Percentiles rank a stretch among this genome's conserved stretches.
Evolutionary conservation across 2,329 filamentous ascomycete genomes (phyloP).

Genomic region (Esteya vermicola): DNA sequence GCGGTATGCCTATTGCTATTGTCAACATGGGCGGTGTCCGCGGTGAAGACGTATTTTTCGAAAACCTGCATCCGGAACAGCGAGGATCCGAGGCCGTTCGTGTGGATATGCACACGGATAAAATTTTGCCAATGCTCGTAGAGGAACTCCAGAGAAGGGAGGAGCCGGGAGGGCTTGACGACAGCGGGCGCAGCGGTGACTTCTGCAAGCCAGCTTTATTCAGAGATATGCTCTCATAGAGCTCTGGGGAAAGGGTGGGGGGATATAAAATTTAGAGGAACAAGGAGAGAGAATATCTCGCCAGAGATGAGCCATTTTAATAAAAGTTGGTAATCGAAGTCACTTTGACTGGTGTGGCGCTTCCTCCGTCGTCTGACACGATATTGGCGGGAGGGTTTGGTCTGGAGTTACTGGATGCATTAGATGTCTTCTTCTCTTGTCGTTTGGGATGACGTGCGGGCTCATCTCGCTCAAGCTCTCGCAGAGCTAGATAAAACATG

Average conservation of each 20-base stretch:
- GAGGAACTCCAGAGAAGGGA: conserved; percentile 27
- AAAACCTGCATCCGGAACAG: conserved; percentile 35
- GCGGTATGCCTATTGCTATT: conserved; percentile 73
- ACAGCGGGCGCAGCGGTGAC: not conserved
- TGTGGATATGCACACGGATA: conserved; percentile 42
- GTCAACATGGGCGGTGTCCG: conserved; percentile 77
- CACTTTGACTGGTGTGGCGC: conserved; percentile 1
- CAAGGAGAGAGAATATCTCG: conserved; percentile 2
- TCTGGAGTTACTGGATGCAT: too few relatives aligned
- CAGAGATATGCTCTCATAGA: conserved; percentile 46
- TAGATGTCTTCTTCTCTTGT: conserved; percentile 23
- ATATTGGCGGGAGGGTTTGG: too few relatives aligned
- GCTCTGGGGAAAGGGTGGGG: too few relatives aligned
- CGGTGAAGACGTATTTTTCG: conserved; percentile 62
- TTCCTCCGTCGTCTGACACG: not conserved
- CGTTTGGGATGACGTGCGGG: conserved; percentile 31
- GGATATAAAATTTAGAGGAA: conserved; percentile 8
- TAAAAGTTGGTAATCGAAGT: conserved; percentile 9
- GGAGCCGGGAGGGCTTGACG: not conserved
- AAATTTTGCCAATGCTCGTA: conserved; percentile 42
- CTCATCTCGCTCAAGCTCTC: conserved; percentile 53
- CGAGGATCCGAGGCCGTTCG: conserved; percentile 37
- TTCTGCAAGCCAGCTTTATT: conserved; percentile 26
- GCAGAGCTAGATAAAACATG: conserved; percentile 33
- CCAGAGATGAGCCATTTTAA: conserved; percentile 4